Evolutionary conservation across 2,329 filamentous ascomycete genomes (phyloP).

Genomic region (Whalleya microplaca): DNA sequence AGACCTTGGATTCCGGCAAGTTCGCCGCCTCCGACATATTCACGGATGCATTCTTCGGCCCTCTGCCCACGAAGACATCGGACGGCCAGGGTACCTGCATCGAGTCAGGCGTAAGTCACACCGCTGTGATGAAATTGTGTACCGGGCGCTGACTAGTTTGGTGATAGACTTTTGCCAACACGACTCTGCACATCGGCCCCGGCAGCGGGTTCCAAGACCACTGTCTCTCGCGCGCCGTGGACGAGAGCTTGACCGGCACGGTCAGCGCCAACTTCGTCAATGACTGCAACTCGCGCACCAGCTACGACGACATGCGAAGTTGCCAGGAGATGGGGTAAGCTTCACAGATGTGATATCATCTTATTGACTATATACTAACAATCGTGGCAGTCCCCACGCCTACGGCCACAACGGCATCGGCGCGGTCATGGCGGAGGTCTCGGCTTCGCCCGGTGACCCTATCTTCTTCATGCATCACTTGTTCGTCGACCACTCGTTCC

Average conservation of each 20-base stretch:
- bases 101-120: constrained; percentile 36
- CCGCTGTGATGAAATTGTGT: not conserved
- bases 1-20: constrained; percentile 40
- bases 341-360: not conserved
- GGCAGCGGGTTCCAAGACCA: constrained; percentile 31
- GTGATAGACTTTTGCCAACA: constrained; percentile 33
- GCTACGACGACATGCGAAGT: constrained; percentile 37
- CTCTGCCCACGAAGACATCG: constrained; percentile 31
- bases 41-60: constrained; percentile 36
- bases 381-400: constrained; percentile 36
- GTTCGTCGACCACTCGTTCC: constrained; percentile 41
- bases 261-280: constrained; percentile 38
- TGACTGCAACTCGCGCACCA: constrained; percentile 35
- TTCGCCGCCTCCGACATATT: constrained; percentile 38
- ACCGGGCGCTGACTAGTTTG: constrained; percentile 3
- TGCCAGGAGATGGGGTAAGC: constrained; percentile 41
- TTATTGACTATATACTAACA: not conserved
- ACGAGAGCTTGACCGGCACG: constrained; percentile 36
- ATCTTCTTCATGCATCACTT: constrained; percentile 42
- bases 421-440: constrained; percentile 41
- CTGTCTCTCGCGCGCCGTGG: constrained; percentile 40
- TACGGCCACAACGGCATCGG: constrained; percentile 43
- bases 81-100: constrained; percentile 39
- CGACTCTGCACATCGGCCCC: constrained; percentile 38
- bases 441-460: constrained; percentile 40